Conservation (phyloP, 2,329 filamentous ascomycete genomes). For the Coleophoma cylindrospora region DNA sequence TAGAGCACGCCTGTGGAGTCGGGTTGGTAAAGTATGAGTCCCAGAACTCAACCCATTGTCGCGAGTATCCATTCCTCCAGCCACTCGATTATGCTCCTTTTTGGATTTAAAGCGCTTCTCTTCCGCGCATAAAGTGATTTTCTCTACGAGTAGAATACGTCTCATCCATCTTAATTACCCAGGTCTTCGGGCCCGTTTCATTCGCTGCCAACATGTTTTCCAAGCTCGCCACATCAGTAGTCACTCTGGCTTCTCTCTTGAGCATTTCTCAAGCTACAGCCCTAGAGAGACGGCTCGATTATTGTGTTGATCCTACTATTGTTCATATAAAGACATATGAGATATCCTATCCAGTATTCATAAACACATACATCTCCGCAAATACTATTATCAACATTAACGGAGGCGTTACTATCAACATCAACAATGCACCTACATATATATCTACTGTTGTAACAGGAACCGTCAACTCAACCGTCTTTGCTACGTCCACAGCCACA, state of each 20-base stretch:
- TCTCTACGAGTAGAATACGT: background rate
- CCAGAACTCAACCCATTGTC: background rate
- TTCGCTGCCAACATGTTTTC: background rate
- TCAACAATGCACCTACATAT: background rate
- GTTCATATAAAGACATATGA: background rate
- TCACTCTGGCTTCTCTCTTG: background rate
- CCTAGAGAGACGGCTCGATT: background rate
- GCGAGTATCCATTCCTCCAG: background rate
- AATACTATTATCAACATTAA: background rate
- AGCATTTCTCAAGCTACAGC: background rate
- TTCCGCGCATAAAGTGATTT: background rate
- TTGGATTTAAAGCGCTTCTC: too few relatives aligned
- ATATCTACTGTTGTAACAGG: background rate
- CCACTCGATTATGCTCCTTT: background rate
- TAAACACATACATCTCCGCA: background rate
- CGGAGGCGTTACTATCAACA: background rate
- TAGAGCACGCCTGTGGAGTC: too few relatives aligned
- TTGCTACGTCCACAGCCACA: background rate
- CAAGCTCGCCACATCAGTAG: background rate
- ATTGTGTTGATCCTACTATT: background rate
- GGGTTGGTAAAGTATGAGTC: too few relatives aligned
- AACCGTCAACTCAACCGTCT: background rate
- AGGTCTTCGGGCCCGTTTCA: background rate
- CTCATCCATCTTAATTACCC: background rate
- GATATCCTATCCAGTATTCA: background rate